These are phyloP conservation scores for Chrysochromulina tobinii DNA, from an alignment of 78 protist genomes.

Conservation along the genomic window DNA sequence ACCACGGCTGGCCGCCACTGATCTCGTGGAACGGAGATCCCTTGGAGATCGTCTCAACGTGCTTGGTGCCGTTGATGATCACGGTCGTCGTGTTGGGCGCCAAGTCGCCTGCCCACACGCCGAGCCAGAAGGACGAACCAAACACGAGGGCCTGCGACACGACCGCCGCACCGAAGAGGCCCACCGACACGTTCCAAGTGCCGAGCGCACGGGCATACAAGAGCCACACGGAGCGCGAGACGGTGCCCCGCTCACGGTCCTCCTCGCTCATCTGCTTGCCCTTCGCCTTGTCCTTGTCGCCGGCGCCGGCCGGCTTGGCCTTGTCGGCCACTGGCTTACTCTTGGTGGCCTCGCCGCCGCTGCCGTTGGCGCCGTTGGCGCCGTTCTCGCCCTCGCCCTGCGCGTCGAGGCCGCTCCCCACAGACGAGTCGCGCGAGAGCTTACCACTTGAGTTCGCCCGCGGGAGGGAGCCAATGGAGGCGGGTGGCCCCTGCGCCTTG, in stretches of 20 bases:
- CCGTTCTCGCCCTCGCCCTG: background rate
- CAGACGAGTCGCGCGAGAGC: too few relatives aligned
- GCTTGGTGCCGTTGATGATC: too few relatives aligned
- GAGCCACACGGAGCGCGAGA: background rate
- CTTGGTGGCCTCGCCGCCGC: background rate
- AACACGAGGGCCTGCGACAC: background rate
- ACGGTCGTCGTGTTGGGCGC: too few relatives aligned
- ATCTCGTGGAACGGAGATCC: background rate
- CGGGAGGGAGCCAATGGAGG: background rate
- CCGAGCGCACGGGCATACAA: constrained; percentile 1
- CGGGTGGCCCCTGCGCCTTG: background rate
- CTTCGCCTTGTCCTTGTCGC: background rate
- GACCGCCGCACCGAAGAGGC: background rate
- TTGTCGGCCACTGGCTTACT: background rate
- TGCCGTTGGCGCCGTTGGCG: background rate
- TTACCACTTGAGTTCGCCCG: background rate
- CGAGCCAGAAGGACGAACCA: constrained; percentile 33
- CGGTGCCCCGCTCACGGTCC: constrained; percentile 20
- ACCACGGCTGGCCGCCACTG: background rate
- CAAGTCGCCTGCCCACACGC: constrained; percentile 18
- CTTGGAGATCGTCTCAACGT: too few relatives aligned
- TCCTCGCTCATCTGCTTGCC: background rate
- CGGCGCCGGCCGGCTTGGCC: background rate
- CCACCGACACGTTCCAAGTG: background rate
- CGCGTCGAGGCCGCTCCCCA: background rate